Base-by-base conservation (phyloP, 106 monocot genomes). In the Allium cepa region DNA sequence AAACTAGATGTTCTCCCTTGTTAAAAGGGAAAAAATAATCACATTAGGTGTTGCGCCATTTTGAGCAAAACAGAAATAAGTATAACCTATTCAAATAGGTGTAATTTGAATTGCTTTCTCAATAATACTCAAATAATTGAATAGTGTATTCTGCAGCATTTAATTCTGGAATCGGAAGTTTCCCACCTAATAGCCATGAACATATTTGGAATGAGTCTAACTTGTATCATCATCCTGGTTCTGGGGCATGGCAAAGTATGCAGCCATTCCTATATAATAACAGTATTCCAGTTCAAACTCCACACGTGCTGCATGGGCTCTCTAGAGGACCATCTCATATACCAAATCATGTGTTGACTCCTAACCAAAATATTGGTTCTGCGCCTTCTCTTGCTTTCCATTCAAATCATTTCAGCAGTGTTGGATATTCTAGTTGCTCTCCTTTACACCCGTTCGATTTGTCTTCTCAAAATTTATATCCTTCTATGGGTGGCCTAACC, bases 311-410 rank as follows among this genome's bases (percentile, higher is more conserved):
- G 36, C 76, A 76, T 76, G 87, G 84, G 51, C 70, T 84, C 67
- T 74, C 93, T 12, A 80, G 85, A 78, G 77, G 62, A 63, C 82
- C 82, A 59, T 80, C 90, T 46, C 78, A 78, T 52, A 61, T 87
- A 26, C 28, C 90, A 60, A 85, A 75, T 11, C 63, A 73, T 45
- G 73, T 76, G 18, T 47, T 76, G 2, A 68, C 79, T 22, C 59
- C 65, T 9, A 74, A 76, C 56, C 82, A 78, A n/a, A 82, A 83
- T 77, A 80, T 85, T 53, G 94, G 90, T 49, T 94, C 94, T 8
- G 90, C 90, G 53, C 94, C 94, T 27, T 55, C 87, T 46, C 50
- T 79, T 3, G 83, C 62, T 69, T 78, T 84, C 72, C 77, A 85
- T 69, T 84, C 82, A 9, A 79, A 81, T 17, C 87, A 84, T 60